These are phyloP conservation scores for Phoma sp. DNA, from an alignment of 2,329 filamentous ascomycete genomes.

Conservation along the genomic window DNA sequence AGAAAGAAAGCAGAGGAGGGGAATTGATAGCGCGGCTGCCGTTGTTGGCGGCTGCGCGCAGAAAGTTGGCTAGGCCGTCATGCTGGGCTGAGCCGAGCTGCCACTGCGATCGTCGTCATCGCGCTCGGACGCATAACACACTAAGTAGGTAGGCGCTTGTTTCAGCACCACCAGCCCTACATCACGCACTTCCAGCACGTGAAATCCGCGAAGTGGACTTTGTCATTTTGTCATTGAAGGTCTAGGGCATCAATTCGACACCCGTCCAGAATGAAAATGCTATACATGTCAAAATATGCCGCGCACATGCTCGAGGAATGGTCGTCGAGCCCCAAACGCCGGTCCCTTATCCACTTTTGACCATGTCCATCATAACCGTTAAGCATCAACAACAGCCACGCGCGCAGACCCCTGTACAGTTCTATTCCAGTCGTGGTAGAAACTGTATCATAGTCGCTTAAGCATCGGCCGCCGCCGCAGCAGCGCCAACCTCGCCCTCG, in stretches of 20 bases:
- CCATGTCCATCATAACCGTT: slow-evolving; percentile 15
- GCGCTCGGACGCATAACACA: slow-evolving; percentile 4
- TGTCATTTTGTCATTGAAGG: slow-evolving; percentile 7
- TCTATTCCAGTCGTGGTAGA: no score
- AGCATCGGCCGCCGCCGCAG: slow-evolving; percentile 45
- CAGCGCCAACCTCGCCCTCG: slow-evolving; percentile 69
- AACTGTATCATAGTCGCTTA: slow-evolving; percentile 15
- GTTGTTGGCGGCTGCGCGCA: slow-evolving; percentile 12
- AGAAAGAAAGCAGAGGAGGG: background rate
- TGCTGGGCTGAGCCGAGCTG: slow-evolving; percentile 6
- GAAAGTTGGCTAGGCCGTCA: slow-evolving; percentile 10
- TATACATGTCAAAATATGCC: slow-evolving; percentile 29
- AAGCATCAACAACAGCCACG: no score
- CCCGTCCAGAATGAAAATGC: slow-evolving; percentile 17
- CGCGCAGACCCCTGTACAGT: no score
- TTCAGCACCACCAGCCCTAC: background rate
- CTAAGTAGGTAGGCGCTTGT: background rate
- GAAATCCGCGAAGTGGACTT: background rate
- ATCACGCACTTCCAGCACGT: background rate
- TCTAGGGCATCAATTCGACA: slow-evolving; percentile 13
- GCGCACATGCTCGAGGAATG: slow-evolving; percentile 25
- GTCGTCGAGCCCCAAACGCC: slow-evolving; percentile 36
- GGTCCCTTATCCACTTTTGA: slow-evolving; percentile 33
- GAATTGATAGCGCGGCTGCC: slow-evolving; percentile 11
- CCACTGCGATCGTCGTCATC: slow-evolving; percentile 11